Evolutionary conservation across 2,329 filamentous ascomycete genomes (phyloP), one percentile per base, ranked within the genome.

Genomic region (Colletotrichum gloeosporioides): DNA sequence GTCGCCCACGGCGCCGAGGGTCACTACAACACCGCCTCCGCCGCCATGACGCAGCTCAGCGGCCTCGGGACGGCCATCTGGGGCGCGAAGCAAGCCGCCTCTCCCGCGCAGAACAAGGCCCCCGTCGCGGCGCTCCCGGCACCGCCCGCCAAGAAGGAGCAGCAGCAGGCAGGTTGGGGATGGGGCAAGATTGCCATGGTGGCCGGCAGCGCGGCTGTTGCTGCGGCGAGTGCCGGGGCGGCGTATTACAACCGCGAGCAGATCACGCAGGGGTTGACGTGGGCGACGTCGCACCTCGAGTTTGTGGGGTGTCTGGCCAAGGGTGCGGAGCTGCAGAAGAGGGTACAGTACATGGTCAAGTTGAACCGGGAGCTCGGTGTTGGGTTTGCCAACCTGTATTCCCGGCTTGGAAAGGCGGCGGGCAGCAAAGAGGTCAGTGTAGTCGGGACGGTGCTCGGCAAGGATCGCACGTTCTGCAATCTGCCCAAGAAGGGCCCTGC

Each of bases 301-400:
- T 99, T 99, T 81, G 95, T 99, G 2, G 95, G 96, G 3, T 98
- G 95, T 81, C 90, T 99, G 9, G 94, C 95, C 64, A 92, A 95
- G n/a, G 92, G 92, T 6, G 94, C 96, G 80, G 96, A 98, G 82
- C 88, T 99, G 78, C 92, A 93, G 79, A 91, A 92, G 81, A 92
- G 97, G 36, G 89, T 98, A 12, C 86, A 88, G n/a, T 90, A 88
- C 76, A 88, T 98, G 83, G 88, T 91, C n/a, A 88, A 89, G 75
- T 86, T 96, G 25, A 89, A 92, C 39, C 84, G 88, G 62, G 92
- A 94, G 74, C 89, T 95, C 16, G 89, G 89, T 15, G 89, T 98
- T 16, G 94, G 95, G 4, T 98, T 96, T 82, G 93, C 92, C 16
- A 97, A 98, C 82, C 89, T 98, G 74, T 98, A 98, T 85, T 98